Evolutionary conservation across 306 rosid genomes (phyloP).

Genomic region (Cucumis sativus): Cucumber_9930_V3 NC_026660.2:29092001-29092500

Average conservation of each 20-base stretch:
- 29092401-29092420: too few species aligned
- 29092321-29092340: not conserved
- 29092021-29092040: not conserved
- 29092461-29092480: too few species aligned
- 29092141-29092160: not conserved
- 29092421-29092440: too few species aligned
- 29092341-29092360: not conserved
- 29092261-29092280: not conserved
- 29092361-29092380: too few species aligned
- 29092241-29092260: not conserved
- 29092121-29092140: not conserved
- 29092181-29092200: conserved; percentile 1
- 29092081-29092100: not conserved
- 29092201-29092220: not conserved
- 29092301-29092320: not conserved
- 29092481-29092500: too few species aligned
- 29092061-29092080: not conserved
- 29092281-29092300: not conserved
- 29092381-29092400: too few species aligned
- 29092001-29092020: not conserved
- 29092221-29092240: not conserved
- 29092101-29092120: not conserved
- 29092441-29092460: too few species aligned
- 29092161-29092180: not conserved
- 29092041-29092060: not conserved